phyloP scores from a whole-genome alignment of 345 rosid genomes.

The Rhodamnia argentea region DNA sequence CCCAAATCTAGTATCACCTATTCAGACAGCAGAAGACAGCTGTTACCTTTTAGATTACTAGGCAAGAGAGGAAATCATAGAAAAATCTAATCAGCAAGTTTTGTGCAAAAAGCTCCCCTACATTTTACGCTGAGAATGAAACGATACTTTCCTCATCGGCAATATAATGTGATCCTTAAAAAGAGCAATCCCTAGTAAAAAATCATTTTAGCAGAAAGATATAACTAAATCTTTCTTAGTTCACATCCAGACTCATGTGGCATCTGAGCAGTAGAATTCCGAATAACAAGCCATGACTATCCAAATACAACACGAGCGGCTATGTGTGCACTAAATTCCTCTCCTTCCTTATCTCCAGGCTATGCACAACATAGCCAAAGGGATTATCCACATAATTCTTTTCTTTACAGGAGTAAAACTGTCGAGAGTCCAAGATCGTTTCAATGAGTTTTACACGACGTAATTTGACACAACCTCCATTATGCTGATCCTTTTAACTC shows the following conservation, averaged over 20 bases:
- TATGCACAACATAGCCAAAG: neutral
- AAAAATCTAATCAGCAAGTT: neutral
- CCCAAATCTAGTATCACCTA: conserved; percentile 54
- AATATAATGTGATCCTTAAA: neutral
- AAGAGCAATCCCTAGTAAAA: neutral
- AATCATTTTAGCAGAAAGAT: neutral
- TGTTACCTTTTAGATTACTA: neutral
- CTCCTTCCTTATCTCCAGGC: neutral
- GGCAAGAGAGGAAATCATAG: neutral
- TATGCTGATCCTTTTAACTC: neutral
- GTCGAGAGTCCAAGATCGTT: neutral
- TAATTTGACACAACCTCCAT: neutral
- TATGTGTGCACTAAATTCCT: neutral
- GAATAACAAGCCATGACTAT: neutral
- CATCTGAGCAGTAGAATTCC: neutral
- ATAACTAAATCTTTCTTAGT: neutral
- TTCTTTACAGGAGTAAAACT: neutral
- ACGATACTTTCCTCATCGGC: neutral
- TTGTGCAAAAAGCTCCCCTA: neutral
- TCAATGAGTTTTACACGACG: neutral
- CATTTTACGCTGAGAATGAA: neutral
- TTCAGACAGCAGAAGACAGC: neutral
- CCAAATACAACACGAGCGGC: neutral
- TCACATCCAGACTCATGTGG: neutral
- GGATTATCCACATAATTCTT: neutral